A percentile compares a stretch with the other conserved stretches of the same genome.
These are phyloP conservation scores for Fusarium agapanthi DNA, from an alignment of 2,329 filamentous ascomycete genomes.

Conservation along the genomic window DNA sequence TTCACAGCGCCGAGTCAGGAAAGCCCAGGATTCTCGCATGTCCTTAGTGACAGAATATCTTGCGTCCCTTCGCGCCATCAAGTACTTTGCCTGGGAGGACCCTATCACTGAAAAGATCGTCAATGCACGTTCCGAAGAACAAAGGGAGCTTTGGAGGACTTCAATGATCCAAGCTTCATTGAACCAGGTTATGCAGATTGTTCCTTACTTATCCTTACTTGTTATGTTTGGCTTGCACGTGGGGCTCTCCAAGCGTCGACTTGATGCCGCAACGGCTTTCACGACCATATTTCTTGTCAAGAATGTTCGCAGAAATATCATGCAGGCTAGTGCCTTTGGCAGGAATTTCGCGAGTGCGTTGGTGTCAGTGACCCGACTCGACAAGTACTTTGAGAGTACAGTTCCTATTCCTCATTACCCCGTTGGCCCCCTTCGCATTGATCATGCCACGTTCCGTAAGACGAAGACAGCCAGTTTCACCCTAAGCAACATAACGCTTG, in stretches of 20 bases:
- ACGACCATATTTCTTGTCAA: constrained; percentile 64
- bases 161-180: constrained; percentile 58
- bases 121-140: constrained; percentile 59
- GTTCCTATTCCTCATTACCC: constrained; percentile 59
- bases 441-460: constrained; percentile 58
- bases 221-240: constrained; percentile 64
- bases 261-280: constrained; percentile 66
- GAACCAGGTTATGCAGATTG: constrained; percentile 59
- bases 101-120: constrained; percentile 61
- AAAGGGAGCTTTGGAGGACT: constrained; percentile 63
- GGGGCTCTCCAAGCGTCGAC: constrained; percentile 54
- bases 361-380: constrained; percentile 60
- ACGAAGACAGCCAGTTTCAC: constrained; percentile 60
- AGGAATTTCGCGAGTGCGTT: constrained; percentile 48
- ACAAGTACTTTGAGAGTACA: constrained; percentile 63
- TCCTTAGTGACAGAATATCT: constrained; percentile 67
- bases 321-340: constrained; percentile 56
- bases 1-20: constrained; percentile 61
- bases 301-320: constrained; percentile 61
- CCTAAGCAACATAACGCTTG: constrained; percentile 58
- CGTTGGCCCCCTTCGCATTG: constrained; percentile 57
- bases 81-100: constrained; percentile 69
- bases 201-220: constrained; percentile 62
- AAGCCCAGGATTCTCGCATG: constrained; percentile 64
- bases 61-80: constrained; percentile 65